Conservation (phyloP, 345 rosid genomes). For the Hibiscus syriacus region DNA sequence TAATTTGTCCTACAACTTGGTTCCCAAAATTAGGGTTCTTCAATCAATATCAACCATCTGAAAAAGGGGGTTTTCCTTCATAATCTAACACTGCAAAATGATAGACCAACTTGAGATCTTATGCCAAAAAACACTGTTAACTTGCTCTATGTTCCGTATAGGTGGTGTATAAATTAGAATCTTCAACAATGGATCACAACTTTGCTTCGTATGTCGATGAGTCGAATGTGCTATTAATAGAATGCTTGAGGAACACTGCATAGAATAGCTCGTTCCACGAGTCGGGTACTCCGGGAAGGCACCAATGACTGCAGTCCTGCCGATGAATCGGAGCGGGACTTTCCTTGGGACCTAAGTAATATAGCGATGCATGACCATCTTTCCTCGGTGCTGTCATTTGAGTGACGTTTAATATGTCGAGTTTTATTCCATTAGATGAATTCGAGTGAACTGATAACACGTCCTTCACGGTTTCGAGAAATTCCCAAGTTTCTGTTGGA, state of each 20-base stretch:
- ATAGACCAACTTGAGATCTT: not conserved
- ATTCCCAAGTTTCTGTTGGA: conserved; percentile 46
- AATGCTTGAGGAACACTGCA: conserved; percentile 44
- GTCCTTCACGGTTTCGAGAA: conserved; percentile 32
- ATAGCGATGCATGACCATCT: conserved; percentile 78
- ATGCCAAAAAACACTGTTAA: conserved; percentile 5
- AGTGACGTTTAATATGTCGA: conserved; percentile 63
- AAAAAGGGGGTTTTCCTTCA: not conserved
- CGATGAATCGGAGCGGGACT: conserved; percentile 60
- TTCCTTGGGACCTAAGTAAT: conserved; percentile 42
- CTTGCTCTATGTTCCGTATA: not conserved
- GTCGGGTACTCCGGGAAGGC: conserved; percentile 94
- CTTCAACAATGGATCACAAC: conserved; percentile 4
- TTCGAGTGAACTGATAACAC: conserved; percentile 34
- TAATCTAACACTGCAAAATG: conserved; percentile 9
- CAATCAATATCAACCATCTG: conserved; percentile 3
- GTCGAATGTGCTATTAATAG: conserved; percentile 15
- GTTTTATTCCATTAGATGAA: conserved; percentile 15
- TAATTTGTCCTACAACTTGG: not conserved
- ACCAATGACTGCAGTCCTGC: conserved; percentile 97
- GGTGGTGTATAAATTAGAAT: conserved; percentile 10
- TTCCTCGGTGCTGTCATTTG: conserved; percentile 62
- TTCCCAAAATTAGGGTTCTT: not conserved
- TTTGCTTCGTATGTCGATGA: conserved; percentile 11
- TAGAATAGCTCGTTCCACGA: conserved; percentile 84